Evolutionary conservation across 2,329 filamentous ascomycete species (phyloP), one percentile per base, ranked within the genome.

Genomic region (Basipetospora chlamydospora): DNA sequence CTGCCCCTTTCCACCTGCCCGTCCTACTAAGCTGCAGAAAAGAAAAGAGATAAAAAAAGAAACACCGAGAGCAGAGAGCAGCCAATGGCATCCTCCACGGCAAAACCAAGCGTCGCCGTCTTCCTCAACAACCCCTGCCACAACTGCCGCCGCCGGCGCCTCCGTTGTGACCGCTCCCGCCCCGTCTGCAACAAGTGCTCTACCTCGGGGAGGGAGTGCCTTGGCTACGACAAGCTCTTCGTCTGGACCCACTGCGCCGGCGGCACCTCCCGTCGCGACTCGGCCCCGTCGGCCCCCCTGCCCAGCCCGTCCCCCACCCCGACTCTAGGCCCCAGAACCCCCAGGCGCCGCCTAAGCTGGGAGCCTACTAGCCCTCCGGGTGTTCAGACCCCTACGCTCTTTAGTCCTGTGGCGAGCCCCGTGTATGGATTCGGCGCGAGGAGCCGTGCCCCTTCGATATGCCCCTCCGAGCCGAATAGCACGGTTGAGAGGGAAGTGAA

Each of bases 191-290:
- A 67, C 46, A 77, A 77, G 56, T 77, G 73, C 51, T 53, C 58
- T 37, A 60, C 57, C 45, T 59, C 64, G 28, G 70, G 70, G 20
- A 59, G 69, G 49, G 60, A 69, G 45, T 78, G 73, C 56, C 64
- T 73, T 42, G 73, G 73, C 26, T 77, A 77, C 51, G 71, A 68
- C 41, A 67, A 66, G 47, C 53, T 76, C 32, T 67, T 75, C 44
- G 62, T 72, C 40, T 78, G 73, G 72, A 67, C 70, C 37, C 58
- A 64, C 39, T 42, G 40, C 37, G 34, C 37, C 13, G 37, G 36
- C 10, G n/a, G n/a, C n/a, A n/a, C n/a, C n/a, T n/a, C n/a, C n/a
- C n/a, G n/a, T n/a, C n/a, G n/a, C n/a, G n/a, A n/a, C n/a, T n/a
- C n/a, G n/a, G n/a, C n/a, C n/a, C n/a, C n/a, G n/a, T n/a, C n/a